Evolutionary conservation across 768 basidiomycete genomes (phyloP), one percentile per base, ranked within the genome.

Genomic region (Rhodotorula taiwanensis): DNA sequence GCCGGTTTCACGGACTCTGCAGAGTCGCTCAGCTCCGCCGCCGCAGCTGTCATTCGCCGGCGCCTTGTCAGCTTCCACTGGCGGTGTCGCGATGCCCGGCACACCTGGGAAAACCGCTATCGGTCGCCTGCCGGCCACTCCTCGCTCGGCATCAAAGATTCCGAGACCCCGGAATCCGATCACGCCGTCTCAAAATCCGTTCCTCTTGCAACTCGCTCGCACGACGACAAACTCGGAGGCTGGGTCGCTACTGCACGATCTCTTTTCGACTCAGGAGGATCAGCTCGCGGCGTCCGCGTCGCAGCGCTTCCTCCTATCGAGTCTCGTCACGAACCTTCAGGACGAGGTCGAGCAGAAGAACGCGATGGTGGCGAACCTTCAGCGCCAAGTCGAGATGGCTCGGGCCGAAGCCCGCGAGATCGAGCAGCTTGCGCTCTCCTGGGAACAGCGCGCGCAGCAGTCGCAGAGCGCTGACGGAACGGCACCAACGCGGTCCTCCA

Each of bases 341-440:
- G 47, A 52, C 39, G 67, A 69, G 51, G 51, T 65, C 30, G 63
- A 65, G 20, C 41, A 44, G 25, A 69, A 65, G 57, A 44, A 62
- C 11, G 28, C 11, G 15, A 55, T 69, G 28, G 47, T 65, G 27
- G 53, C 23, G 16, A 58, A 55, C 25, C 20, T 65, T 10, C 53
- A 55, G 41, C 27, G 42, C 31, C 63, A 69, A 56, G 53, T 64
- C 0, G 49, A 47, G 5, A 43, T 30, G 5, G 58, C 62, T 4
- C 27, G 63, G 27, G 7, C 36, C 39, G 63, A 56, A 10, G 50
- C 28, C 11, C 4, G 39, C 16, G 56, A 60, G 36, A 34, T 65
- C 1, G 64, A 65, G 30, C 34, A 31, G 36, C 42, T 65, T 30
- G 64, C 64, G 27, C 41, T 55, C 27, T 53, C 39, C 8, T 60